Evolutionary conservation across 306 rosid genomes (phyloP), one percentile per base, ranked within the genome.

Genomic region (Adenanthera pavonina): DNA sequence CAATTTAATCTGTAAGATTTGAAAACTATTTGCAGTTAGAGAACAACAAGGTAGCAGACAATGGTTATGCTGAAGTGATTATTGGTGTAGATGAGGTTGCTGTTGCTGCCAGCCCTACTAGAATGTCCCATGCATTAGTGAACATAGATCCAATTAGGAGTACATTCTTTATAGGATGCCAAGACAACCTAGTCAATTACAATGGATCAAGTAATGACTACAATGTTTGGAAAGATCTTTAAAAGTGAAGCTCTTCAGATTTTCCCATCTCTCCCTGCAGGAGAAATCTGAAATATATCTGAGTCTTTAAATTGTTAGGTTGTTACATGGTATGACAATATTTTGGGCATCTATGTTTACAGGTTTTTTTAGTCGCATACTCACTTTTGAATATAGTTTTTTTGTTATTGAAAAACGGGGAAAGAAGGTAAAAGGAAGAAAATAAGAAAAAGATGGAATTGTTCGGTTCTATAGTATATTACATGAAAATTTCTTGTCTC

Each of bases 191-290:
- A 71, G 74, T 89, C 77, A 84, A 81, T 80, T 87, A 90, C 72
- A 92, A 86, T 78, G 89, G 80, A 85, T 90, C 97, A 48, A 82
- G 89, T 84, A 84, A 90, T 69, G 97, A 95, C 86, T 95, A 89
- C 71, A 93, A 90, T 36, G 91, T 95, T 73, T 93, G 99, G 99
- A 89, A 92, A 83, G 97, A 92, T 86, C 88, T 95, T 78, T 88
- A 78, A 82, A 77, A 75, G 15, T 66, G 41, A 68, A 40, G 51
- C 56, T 64, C 53, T 72, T 73, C 44, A 69, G 70, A 33, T 66
- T 82, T n/a, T 48, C 13, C 47, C 60, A 14, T 75, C 48, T 44
- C 68, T 78, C 12, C 8, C 76, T 47, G 60, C 59, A 34, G 56
- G 7, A 48, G 57, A 52, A 65, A 49, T 64, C 80, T 43, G 67